Conservation (phyloP, 352 stramenopile species). For the Ochromonadaceae sp. region DNA sequence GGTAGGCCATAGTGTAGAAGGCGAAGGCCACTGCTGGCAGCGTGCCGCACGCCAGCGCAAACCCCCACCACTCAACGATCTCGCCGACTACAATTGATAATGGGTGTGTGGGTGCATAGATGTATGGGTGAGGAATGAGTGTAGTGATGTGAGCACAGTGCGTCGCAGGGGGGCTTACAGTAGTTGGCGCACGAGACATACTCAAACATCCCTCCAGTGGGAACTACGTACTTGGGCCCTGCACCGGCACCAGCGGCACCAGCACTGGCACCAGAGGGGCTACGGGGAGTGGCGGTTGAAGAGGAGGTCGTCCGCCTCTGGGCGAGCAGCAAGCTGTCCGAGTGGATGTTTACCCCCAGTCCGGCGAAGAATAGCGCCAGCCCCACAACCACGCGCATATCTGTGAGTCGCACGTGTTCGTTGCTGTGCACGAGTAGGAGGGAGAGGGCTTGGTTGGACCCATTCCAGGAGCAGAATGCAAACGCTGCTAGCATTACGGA, state of each 20-base stretch:
- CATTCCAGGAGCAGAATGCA: slow-evolving; percentile 7
- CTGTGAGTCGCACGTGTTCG: neutral
- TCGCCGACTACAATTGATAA: slow-evolving; percentile 9
- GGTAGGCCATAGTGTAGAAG: neutral
- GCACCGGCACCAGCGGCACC: too few species aligned
- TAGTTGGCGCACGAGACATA: slow-evolving; percentile 14
- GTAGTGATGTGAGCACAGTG: too few species aligned
- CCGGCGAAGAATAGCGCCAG: neutral
- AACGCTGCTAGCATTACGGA: slow-evolving; percentile 14
- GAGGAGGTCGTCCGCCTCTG: neutral
- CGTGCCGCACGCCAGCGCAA: neutral
- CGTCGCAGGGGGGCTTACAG: neutral
- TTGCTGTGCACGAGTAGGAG: neutral
- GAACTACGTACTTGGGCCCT: neutral
- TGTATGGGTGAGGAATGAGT: too few species aligned
- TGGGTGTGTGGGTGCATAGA: too few species aligned
- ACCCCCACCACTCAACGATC: slow-evolving; percentile 9
- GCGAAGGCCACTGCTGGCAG: neutral
- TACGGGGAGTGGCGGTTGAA: too few species aligned
- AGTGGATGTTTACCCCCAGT: neutral
- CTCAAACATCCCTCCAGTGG: neutral
- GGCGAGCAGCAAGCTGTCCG: neutral
- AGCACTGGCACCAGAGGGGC: too few species aligned
- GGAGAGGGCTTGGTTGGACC: neutral
- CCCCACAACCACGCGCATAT: neutral